These are phyloP conservation scores for Curvularia spicifera DNA, from an alignment of 2,329 filamentous ascomycete species.

Conservation along the genomic window DNA sequence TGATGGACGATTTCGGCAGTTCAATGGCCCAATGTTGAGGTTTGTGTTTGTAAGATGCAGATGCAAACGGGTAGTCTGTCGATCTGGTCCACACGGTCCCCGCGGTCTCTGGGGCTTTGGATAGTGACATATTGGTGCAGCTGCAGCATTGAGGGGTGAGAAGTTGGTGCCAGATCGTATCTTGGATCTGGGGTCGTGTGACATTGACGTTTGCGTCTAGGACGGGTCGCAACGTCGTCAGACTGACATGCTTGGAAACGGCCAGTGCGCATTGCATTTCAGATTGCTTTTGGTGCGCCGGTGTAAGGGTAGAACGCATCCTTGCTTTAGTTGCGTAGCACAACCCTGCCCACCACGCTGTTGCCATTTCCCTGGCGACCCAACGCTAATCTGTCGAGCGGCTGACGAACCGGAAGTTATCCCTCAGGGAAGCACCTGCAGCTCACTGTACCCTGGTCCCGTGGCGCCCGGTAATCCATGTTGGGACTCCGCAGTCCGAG, in stretches of 20 bases:
- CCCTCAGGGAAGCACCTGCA: constrained; percentile 4
- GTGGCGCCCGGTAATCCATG: background rate
- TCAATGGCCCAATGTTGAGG: background rate
- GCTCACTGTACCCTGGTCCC: background rate
- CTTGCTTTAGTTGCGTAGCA: background rate
- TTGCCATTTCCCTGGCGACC: background rate
- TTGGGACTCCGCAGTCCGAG: background rate
- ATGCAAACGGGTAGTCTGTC: background rate
- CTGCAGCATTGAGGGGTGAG: background rate
- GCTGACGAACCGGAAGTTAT: constrained; percentile 4
- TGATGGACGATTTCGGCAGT: background rate
- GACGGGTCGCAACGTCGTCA: background rate
- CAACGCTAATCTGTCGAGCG: background rate
- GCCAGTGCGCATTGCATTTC: background rate
- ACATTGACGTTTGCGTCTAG: constrained; percentile 5
- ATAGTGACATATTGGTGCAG: background rate
- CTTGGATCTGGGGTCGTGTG: constrained; percentile 10
- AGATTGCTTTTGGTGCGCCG: background rate
- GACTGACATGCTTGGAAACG: background rate
- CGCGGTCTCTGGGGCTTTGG: background rate
- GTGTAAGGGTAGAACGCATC: background rate
- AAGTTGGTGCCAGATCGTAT: background rate
- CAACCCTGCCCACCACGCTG: background rate
- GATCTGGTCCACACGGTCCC: background rate
- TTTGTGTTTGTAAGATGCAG: background rate